Base-by-base conservation (phyloP, 2,329 filamentous ascomycete species). In the Dendrostoma leiphaemia region DNA sequence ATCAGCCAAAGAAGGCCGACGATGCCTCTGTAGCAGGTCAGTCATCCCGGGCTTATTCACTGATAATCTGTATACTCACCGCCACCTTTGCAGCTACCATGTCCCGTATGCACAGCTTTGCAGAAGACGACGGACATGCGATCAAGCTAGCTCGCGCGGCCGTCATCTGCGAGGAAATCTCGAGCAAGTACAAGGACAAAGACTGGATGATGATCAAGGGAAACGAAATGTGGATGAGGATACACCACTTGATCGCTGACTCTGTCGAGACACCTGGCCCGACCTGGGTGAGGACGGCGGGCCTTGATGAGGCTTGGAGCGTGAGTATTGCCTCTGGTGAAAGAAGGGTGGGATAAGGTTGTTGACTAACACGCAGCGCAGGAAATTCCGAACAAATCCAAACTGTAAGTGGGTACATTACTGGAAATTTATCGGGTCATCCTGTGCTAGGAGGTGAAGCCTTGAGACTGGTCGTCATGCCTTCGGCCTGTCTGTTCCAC, bases 41-140 rank as follows among this genome's bases (percentile, higher is more conserved):
- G 63, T 32, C 65, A 75, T 10, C 12, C 3, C 9, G 15, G 9
- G 13, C 7, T 12, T 23, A 4, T 32, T 37, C 34, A 12, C 9
- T 24, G 6, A 23, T 7, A 4, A 4, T 15, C 12, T 4, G 23
- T 32, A n/a, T 4, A n/a, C 21, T 35, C 15, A 26, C 15, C 23
- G 28, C n/a, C 17, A 41, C n/a, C 37, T 26, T 37, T 12, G 15
- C 29, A 56, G 56, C 53, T 1, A 29, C 47, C 44, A n/a, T 82
- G 6, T 66, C 74, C 1, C 70, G 77, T 9, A 66, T 85, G 17
- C 74, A 77, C 55, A 57, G 59, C 9, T 64, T 80, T 31, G 29
- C 19, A 4, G 64, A 78, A 0, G 92, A 96, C 61, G 91, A 97
- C 68, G 91, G 92, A 0, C 93, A 97, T 70, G 78, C 84, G 9